Evolutionary conservation across 805 yeast species (phyloP).

Genomic region (Cyberlindnera xishuangbannaensis): DNA sequence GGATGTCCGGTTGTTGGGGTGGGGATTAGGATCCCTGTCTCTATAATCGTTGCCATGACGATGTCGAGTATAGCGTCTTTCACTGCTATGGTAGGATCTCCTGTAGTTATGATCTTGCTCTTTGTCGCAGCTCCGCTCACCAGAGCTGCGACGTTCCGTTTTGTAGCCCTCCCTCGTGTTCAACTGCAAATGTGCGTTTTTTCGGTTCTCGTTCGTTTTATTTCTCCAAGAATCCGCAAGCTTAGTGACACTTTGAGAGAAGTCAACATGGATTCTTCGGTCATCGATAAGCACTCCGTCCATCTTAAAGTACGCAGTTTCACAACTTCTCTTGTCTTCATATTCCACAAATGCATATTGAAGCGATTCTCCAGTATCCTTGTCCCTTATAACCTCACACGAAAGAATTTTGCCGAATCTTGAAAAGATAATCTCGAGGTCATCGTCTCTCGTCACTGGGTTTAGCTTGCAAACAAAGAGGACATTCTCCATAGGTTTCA

Average conservation of each 20-base stretch:
- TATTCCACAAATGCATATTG: constrained; percentile 64
- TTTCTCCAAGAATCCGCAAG: constrained; percentile 24
- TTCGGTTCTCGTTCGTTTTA: constrained; percentile 9
- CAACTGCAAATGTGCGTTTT: no score
- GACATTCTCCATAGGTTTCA: constrained; percentile 55
- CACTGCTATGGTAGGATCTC: no score
- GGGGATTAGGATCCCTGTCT: no score
- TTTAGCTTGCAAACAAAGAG: constrained; percentile 60
- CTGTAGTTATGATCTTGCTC: no score
- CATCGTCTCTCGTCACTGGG: constrained; percentile 54
- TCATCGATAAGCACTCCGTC: constrained; percentile 61
- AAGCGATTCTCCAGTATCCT: constrained; percentile 41
- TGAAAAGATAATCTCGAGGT: constrained; percentile 49
- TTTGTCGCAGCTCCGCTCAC: no score
- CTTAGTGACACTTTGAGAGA: constrained; percentile 48
- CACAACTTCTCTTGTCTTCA: constrained; percentile 42
- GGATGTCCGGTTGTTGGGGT: no score
- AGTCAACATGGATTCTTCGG: constrained; percentile 57
- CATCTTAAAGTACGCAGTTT: constrained; percentile 57
- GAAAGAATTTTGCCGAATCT: constrained; percentile 52
- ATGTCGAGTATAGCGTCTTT: no score
- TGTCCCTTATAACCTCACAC: constrained; percentile 48
- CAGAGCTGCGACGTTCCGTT: no score
- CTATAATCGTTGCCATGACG: no score
- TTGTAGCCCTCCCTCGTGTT: no score